A percentile compares a stretch with the other conserved stretches of the same genome.
These are phyloP conservation scores for Fagus crenata DNA, from an alignment of 306 rosid genomes.

Conservation along the genomic window DNA sequence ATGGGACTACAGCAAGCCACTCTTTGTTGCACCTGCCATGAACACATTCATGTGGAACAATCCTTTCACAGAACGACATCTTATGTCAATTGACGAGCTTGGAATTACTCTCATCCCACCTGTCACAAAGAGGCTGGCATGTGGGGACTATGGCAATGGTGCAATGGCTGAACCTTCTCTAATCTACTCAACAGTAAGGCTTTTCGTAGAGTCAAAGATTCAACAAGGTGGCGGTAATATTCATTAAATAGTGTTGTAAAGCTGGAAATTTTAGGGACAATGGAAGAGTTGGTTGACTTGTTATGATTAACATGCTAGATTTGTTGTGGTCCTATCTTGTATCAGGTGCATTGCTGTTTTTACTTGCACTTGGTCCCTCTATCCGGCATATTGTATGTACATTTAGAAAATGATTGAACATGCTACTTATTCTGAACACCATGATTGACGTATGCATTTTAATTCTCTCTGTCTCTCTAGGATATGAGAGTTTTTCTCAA, in stretches of 20 bases:
- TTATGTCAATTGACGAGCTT: constrained; percentile 58
- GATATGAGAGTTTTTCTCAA: not conserved
- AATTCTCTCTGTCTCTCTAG: not conserved
- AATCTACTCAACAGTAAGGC: constrained; percentile 81
- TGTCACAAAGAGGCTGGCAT: constrained; percentile 69
- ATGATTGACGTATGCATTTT: not conserved
- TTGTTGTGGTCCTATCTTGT: constrained; percentile 23
- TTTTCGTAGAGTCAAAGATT: constrained; percentile 61
- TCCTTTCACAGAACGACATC: constrained; percentile 68
- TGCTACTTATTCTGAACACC: not conserved
- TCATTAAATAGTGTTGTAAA: constrained; percentile 27
- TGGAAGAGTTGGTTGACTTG: constrained; percentile 21
- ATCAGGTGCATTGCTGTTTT: constrained; percentile 12
- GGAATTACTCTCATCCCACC: constrained; percentile 75
- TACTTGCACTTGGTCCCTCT: not conserved
- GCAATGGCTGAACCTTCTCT: constrained; percentile 96
- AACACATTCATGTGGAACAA: constrained; percentile 69
- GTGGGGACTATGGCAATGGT: constrained; percentile 89
- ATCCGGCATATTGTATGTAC: constrained; percentile 1
- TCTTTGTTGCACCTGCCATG: constrained; percentile 89
- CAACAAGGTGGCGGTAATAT: constrained; percentile 43
- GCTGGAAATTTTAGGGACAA: not conserved
- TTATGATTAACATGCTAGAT: constrained; percentile 16
- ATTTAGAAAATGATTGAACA: not conserved
- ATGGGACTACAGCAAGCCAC: constrained; percentile 80